Evolutionary conservation across 768 basidiomycete genomes (phyloP).

Genomic region (Russula foetens): DNA sequence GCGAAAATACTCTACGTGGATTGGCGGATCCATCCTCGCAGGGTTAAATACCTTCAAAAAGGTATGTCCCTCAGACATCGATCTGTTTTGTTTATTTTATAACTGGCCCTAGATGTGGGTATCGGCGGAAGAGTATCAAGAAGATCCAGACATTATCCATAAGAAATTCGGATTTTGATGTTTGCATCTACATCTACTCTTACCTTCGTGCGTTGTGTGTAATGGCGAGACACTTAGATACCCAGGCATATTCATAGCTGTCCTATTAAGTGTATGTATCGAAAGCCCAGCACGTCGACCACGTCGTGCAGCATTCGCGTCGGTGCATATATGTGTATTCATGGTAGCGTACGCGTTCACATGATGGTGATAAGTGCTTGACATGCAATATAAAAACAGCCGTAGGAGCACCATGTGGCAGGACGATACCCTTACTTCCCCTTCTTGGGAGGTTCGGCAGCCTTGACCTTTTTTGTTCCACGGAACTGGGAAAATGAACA

Average conservation of each 20-base stretch:
- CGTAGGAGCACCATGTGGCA: slow-evolving; percentile 24
- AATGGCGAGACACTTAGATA: slow-evolving; percentile 14
- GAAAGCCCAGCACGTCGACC: not conserved
- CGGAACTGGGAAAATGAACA: slow-evolving; percentile 55
- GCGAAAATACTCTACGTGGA: slow-evolving; percentile 96
- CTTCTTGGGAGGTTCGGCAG: slow-evolving; percentile 87
- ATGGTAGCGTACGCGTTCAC: slow-evolving; percentile 31
- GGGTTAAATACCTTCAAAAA: slow-evolving; percentile 97
- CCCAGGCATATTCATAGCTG: slow-evolving; percentile 14
- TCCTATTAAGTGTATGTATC: slow-evolving; percentile 11
- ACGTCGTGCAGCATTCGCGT: slow-evolving; percentile 2
- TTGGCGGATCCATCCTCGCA: slow-evolving; percentile 94
- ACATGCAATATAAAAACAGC: slow-evolving; percentile 31
- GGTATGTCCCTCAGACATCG: slow-evolving; percentile 35
- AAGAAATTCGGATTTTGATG: slow-evolving; percentile 80
- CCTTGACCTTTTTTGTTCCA: slow-evolving; percentile 94
- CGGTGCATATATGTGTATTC: slow-evolving; percentile 28
- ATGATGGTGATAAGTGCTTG: slow-evolving; percentile 32
- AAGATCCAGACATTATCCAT: slow-evolving; percentile 98
- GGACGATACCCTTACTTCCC: slow-evolving; percentile 56
- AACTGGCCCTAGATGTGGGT: slow-evolving; percentile 83
- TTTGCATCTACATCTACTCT: slow-evolving; percentile 5
- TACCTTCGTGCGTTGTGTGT: slow-evolving; percentile 2
- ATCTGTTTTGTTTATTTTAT: slow-evolving; percentile 3
- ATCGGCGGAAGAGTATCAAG: slow-evolving; percentile 97